Percentiles rank a stretch among this genome's conserved stretches.
These are phyloP conservation scores for Nematodospora anomalae DNA, from an alignment of 1,139 yeast genomes.

Conservation along the genomic window DNA sequence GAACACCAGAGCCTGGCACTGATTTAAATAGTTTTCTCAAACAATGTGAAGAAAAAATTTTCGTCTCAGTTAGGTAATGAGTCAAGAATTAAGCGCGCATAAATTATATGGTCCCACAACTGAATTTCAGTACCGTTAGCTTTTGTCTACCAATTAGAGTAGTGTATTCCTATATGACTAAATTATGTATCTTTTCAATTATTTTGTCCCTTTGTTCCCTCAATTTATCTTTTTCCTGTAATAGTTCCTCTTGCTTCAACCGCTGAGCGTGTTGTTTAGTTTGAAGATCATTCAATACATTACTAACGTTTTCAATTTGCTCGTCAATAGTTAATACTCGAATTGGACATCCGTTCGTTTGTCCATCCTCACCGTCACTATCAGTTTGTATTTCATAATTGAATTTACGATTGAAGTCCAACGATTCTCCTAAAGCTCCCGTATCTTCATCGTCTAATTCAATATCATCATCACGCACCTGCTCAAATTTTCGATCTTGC, in stretches of 20 bases:
- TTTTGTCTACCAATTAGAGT: background rate
- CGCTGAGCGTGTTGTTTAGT: background rate
- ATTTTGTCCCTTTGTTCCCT: constrained; percentile 11
- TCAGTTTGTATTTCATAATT: constrained; percentile 20
- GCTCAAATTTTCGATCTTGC: background rate
- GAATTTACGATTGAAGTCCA: constrained; percentile 11
- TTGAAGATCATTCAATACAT: constrained; percentile 10
- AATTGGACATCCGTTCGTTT: constrained; percentile 6
- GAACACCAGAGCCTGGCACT: too few relatives aligned
- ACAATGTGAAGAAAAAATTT: constrained; percentile 9
- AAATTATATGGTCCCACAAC: background rate
- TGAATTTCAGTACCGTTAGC: background rate
- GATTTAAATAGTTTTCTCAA: constrained; percentile 5
- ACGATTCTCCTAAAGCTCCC: constrained; percentile 9
- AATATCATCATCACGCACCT: constrained; percentile 6
- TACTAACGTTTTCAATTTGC: constrained; percentile 13
- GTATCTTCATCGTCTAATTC: constrained; percentile 23
- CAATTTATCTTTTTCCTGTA: constrained; percentile 8
- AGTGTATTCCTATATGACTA: constrained; percentile 6
- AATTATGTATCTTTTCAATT: constrained; percentile 2
- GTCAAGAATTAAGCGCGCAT: constrained; percentile 15
- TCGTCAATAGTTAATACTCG: constrained; percentile 15
- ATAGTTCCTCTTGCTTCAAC: constrained; percentile 7
- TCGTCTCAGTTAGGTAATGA: constrained; percentile 14
- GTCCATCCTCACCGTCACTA: constrained; percentile 16